phyloP scores from a whole-genome alignment of 805 yeast species.

The Metschnikowia lunata region DNA sequence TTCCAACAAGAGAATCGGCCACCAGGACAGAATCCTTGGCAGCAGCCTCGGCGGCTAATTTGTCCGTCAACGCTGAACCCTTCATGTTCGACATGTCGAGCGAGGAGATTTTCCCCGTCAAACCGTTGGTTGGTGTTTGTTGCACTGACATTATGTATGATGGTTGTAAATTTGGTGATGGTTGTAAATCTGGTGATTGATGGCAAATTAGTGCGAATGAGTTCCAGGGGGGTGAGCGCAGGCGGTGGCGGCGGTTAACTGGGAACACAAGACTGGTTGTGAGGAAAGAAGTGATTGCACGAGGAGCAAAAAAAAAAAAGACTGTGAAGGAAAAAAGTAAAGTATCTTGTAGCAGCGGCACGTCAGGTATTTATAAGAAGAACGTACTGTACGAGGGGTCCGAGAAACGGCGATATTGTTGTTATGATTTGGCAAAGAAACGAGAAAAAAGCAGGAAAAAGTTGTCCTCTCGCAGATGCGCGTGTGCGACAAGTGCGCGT shows the following conservation, averaged over 20 bases:
- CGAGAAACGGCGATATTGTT: conserved; percentile 12
- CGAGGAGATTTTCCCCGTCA: conserved; percentile 40
- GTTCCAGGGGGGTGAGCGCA: conserved; percentile 1
- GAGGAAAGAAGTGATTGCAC: not conserved
- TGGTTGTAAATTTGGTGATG: not conserved
- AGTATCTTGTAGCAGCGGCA: not conserved
- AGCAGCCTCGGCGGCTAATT: conserved; percentile 36
- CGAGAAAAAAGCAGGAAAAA: conserved; percentile 2
- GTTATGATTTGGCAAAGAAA: conserved; percentile 5
- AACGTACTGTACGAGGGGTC: conserved; percentile 8
- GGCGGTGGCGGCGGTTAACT: conserved; percentile 2
- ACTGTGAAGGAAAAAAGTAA: not conserved
- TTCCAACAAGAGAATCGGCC: conserved; percentile 18
- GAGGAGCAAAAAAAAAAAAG: not conserved
- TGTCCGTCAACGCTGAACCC: conserved; percentile 39
- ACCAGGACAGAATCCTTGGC: conserved; percentile 13
- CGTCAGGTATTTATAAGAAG: conserved; percentile 7
- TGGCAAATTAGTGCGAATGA: not conserved
- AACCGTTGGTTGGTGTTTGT: conserved; percentile 49
- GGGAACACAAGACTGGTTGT: not conserved
- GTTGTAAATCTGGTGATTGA: not conserved
- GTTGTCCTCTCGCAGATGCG: not conserved
- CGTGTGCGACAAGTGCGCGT: not conserved
- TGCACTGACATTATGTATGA: conserved; percentile 13
- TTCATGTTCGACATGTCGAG: conserved; percentile 32